Evolutionary conservation across 1,284 basidiomycete genomes (phyloP).

Genomic region (Mycocalia duriaeana): DNA sequence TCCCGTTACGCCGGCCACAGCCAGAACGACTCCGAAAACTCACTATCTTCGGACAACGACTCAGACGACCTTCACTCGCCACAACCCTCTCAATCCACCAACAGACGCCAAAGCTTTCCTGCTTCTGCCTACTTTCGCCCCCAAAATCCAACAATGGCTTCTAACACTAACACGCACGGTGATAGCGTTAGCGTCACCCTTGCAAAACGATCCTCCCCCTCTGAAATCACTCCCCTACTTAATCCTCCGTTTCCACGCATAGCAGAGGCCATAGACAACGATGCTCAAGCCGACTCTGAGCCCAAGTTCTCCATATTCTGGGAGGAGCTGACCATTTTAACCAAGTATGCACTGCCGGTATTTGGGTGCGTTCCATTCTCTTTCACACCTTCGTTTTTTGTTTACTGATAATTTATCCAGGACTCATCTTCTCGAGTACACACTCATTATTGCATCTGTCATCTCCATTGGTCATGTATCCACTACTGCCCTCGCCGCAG

Average conservation of each 20-base stretch:
- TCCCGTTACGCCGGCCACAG: constrained; percentile 36
- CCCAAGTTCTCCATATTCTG: constrained; percentile 35
- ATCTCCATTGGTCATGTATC: constrained; percentile 84
- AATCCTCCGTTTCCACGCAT: constrained; percentile 44
- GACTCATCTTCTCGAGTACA: constrained; percentile 76
- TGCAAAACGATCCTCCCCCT: constrained; percentile 16
- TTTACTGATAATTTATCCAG: constrained; percentile 29
- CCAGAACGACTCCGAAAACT: constrained; percentile 14
- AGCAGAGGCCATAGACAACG: constrained; percentile 32
- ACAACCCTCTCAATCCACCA: neutral
- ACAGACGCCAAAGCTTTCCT: constrained; percentile 17
- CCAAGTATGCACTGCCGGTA: constrained; percentile 64
- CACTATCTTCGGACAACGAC: constrained; percentile 12
- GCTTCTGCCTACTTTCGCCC: constrained; percentile 19
- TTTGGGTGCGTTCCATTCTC: constrained; percentile 43
- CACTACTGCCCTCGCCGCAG: constrained; percentile 78
- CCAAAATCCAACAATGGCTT: constrained; percentile 21
- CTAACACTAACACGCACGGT: constrained; percentile 15
- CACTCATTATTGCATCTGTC: constrained; percentile 69
- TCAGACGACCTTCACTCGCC: constrained; percentile 9
- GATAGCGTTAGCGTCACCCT: constrained; percentile 12
- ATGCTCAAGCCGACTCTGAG: constrained; percentile 21
- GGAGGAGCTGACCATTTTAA: constrained; percentile 58
- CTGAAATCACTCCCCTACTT: constrained; percentile 51
- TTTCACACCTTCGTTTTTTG: constrained; percentile 2